A percentile compares a stretch with the other conserved stretches of the same genome.
Evolutionary conservation across 2,329 filamentous ascomycete species (phyloP).

Genomic region (Penicillium vulpinum): DNA sequence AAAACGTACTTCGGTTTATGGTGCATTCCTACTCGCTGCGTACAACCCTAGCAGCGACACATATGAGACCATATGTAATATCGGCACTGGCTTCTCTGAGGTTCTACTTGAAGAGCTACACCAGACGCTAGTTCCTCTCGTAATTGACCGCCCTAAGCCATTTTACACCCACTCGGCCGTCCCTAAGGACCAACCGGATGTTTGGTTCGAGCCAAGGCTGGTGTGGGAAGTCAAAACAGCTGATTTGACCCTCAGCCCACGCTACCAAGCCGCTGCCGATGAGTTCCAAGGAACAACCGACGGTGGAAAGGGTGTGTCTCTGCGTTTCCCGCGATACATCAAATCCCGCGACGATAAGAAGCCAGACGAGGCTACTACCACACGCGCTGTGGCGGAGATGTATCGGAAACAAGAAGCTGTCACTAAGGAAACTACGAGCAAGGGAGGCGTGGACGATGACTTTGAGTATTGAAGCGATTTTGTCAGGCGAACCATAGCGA

Average conservation of each 20-base stretch:
- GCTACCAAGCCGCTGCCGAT: slow-evolving; percentile 86
- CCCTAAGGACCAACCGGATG: slow-evolving; percentile 90
- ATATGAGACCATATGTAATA: slow-evolving; percentile 97
- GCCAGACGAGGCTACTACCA: slow-evolving; percentile 82
- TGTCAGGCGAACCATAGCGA: slow-evolving; percentile 1
- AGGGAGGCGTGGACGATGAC: slow-evolving; percentile 91
- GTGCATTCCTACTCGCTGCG: slow-evolving; percentile 91
- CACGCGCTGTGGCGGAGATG: slow-evolving; percentile 90
- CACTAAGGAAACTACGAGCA: slow-evolving; percentile 76
- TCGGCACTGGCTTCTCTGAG: slow-evolving; percentile 95
- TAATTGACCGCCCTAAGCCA: slow-evolving; percentile 88
- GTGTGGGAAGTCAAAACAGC: slow-evolving; percentile 99
- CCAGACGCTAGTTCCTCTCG: slow-evolving; percentile 68
- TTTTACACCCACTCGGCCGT: slow-evolving; percentile 87
- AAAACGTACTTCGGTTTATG: slow-evolving; percentile 93
- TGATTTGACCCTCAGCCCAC: slow-evolving; percentile 85
- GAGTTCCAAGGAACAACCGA: slow-evolving; percentile 73
- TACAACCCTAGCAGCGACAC: slow-evolving; percentile 78
- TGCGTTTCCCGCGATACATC: slow-evolving; percentile 92
- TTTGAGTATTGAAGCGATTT: slow-evolving; percentile 75
- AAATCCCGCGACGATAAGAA: slow-evolving; percentile 94
- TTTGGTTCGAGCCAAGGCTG: slow-evolving; percentile 93
- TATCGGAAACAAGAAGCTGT: slow-evolving; percentile 93
- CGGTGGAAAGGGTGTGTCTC: slow-evolving; percentile 74
- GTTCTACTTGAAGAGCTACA: slow-evolving; percentile 88